Percentiles rank a stretch among this genome's conserved stretches.
Evolutionary conservation across 768 basidiomycete species (phyloP).

Genomic region (Nidularia sp.): DNA sequence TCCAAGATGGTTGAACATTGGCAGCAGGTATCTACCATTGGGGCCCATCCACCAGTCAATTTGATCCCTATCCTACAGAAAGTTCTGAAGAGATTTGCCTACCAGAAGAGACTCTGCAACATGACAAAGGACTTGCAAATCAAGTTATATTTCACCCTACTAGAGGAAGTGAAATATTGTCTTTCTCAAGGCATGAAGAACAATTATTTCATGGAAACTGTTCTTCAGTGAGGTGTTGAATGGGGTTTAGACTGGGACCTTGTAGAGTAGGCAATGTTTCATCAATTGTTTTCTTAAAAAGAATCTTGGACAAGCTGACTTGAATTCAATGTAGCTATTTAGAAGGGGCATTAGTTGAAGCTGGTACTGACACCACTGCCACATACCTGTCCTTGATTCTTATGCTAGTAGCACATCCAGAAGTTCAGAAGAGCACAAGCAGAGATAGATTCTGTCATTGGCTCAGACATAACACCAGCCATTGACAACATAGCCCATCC

Average conservation of each 20-base stretch:
- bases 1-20: not conserved
- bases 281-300: not conserved
- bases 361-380: not conserved
- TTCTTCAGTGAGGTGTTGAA: not conserved
- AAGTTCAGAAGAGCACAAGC: not conserved
- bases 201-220: not conserved
- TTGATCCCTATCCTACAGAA: not conserved
- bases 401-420: not conserved
- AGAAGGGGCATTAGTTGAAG: not conserved
- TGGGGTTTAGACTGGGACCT: not conserved
- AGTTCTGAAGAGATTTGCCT: not conserved
- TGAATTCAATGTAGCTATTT: not conserved
- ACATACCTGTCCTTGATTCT: not conserved
- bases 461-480: not conserved
- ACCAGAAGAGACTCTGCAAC: not conserved
- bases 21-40: not conserved
- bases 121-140: not conserved
- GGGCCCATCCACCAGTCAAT: not conserved
- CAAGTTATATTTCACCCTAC: not conserved
- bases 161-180: not conserved
- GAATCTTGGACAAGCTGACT: not conserved
- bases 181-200: not conserved
- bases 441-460: not conserved
- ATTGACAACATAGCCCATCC: not conserved
- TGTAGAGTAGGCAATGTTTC: not conserved